These are phyloP conservation scores for Pistacia atlantica DNA, from an alignment of 345 rosid genomes.

Conservation along the genomic window DNA sequence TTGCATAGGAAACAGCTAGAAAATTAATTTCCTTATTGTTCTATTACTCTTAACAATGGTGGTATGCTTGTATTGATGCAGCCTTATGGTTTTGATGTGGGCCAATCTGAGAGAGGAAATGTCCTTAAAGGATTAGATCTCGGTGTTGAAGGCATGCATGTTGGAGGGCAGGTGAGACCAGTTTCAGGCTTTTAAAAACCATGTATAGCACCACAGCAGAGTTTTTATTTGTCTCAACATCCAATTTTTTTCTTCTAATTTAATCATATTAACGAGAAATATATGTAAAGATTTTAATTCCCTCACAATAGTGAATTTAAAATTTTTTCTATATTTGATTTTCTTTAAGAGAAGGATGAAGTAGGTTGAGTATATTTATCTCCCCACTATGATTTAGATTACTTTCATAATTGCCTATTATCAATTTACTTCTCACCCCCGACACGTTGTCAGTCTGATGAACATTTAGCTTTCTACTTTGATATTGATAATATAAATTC, in stretches of 20 bases:
- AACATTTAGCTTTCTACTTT: neutral
- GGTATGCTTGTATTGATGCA: constrained; percentile 35
- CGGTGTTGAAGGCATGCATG: constrained; percentile 93
- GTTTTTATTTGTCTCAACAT: neutral
- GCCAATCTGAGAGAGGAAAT: constrained; percentile 83
- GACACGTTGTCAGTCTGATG: neutral
- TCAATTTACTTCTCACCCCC: neutral
- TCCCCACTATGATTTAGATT: neutral
- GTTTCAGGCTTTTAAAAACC: constrained; percentile 1
- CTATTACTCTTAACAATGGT: neutral
- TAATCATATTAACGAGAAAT: neutral
- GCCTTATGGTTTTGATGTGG: constrained; percentile 97
- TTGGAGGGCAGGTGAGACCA: constrained; percentile 84
- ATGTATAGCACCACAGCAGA: too few relatives aligned
- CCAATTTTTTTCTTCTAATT: neutral
- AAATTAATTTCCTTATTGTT: neutral
- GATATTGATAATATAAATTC: neutral
- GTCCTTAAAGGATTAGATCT: constrained; percentile 95
- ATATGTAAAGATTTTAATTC: too few relatives aligned
- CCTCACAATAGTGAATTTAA: too few relatives aligned
- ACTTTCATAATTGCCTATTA: neutral
- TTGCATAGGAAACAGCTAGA: too few relatives aligned
- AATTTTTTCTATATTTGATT: too few relatives aligned
- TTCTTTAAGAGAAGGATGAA: neutral
- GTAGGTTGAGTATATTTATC: too few relatives aligned